Evolutionary conservation across 2,329 filamentous ascomycete genomes (phyloP), one percentile per base, ranked within the genome.

Genomic region (Magnaporthiopsis poae): DNA sequence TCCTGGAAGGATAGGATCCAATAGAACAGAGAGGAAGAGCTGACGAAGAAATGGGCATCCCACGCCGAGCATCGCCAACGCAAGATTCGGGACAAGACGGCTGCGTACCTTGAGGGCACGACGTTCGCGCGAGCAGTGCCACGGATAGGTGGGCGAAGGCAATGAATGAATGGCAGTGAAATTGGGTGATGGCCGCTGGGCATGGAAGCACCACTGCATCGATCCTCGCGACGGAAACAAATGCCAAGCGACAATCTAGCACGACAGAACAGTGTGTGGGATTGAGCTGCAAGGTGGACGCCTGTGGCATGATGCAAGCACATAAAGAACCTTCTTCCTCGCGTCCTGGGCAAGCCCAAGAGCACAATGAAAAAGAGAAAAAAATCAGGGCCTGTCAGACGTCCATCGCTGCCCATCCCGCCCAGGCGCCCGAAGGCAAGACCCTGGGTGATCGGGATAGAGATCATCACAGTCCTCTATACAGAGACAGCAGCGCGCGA

Each of bases 391-490:
- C 83, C 90, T 91, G 91, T 94, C 91, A 95, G 91, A 93, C 90
- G 86, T 90, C 89, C 89, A 83, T 90, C 90, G 82, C 85, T 84
- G 86, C 90, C 90, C 90, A 90, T 90, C 90, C 89, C 81, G 82
- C 79, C 80, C 82, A 79, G 81, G 85, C 85, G 89, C 88, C 90
- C 90, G 81, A 92, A 88, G 86, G 86, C 88, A 86, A 85, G 84
- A 88, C 84, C 80, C 81, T 68, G 66, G 25, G 69, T 75, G 76
- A 82, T 77, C 83, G 80, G 89, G 90, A 90, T 88, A 83, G 90
- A 95, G 91, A 95, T 96, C 92, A 95, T 95, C 90, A 92, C 88
- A 89, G 88, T 89, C 88, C 86, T 89, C 89, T 93, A 87, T 90
- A 90, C 88, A 88, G 84, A 78, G 71, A 69, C 61, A 70, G 68